Base-by-base conservation (phyloP, 495 filamentous ascomycete genomes). In the Talaromyces thailandensis region DNA sequence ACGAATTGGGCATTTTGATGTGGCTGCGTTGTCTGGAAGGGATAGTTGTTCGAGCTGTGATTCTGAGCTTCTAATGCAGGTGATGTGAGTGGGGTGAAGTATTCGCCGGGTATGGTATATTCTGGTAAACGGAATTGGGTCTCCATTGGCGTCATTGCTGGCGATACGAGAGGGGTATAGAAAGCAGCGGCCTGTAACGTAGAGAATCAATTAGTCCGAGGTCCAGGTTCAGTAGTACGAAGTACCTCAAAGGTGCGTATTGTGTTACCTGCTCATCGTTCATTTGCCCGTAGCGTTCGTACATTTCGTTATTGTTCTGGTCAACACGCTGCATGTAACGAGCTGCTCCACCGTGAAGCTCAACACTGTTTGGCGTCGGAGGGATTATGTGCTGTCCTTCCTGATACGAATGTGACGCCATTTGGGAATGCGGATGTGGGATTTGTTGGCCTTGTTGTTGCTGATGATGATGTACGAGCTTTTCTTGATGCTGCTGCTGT, bases 121-220 rank as follows among this genome's bases (percentile, higher is more conserved):
- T 92, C 90, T 11, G 86, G 84, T 50, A 92, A 84, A 51, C 85
- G 81, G 71, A 95, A 96, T 69, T 92, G 88, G 32, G 84, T 82
- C 64, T 96, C 93, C 53, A 94, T 81, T 28, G 94, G 93, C 9
- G 93, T 96, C 67, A 97, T 93, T 3, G 92, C 93, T 21, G 94
- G 94, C 35, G 94, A 97, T 7, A 96, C 90, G 29, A 98, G 84
- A 8, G 94, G 94, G 6, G 94, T 98, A 73, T 96, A 97, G 25
- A 90, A 81, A 75, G 93, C 90, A 89, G 24, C 50, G 45, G 35
- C 52, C 65, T 16, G 68, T 58, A 37, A 60, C 25, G 4, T 35
- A 12, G 61, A 62, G 11, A 57, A 23, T 57, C 25, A 35, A 18
- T 57, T 31, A 25, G 26, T 32, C 26, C 16, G 28, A 51, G 21